These are phyloP conservation scores for Avena atlantica DNA, from an alignment of 176 grass and related monocot genomes.

Conservation along the genomic window DNA sequence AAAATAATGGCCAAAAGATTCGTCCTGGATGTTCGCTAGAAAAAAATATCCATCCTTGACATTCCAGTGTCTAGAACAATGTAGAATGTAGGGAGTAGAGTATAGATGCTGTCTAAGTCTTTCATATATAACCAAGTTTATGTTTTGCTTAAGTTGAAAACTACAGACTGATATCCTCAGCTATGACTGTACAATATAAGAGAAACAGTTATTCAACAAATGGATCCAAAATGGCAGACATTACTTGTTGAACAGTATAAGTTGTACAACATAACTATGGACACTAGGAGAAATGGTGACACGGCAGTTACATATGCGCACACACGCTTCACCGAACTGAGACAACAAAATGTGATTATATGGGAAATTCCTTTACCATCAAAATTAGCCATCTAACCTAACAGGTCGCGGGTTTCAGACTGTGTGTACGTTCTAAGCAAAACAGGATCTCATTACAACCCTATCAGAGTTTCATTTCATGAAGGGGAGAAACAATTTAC, in stretches of 20 bases:
- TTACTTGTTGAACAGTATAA: slow-evolving; percentile 11
- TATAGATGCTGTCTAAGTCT: neutral
- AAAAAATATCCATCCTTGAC: neutral
- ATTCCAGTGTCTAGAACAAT: neutral
- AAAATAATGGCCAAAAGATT: neutral
- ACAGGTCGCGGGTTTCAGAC: neutral
- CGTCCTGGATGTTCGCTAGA: neutral
- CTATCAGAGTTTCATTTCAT: neutral
- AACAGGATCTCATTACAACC: neutral
- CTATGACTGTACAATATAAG: neutral
- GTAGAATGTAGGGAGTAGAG: neutral
- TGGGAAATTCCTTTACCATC: neutral
- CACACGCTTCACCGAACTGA: neutral
- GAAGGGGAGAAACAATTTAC: slow-evolving; percentile 40
- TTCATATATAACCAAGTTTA: slow-evolving; percentile 5
- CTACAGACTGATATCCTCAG: neutral
- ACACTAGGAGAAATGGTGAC: neutral
- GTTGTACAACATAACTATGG: neutral
- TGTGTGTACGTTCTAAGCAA: neutral
- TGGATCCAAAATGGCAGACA: neutral
- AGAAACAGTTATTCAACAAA: neutral
- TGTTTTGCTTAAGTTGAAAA: neutral
- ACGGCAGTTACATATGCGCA: neutral
- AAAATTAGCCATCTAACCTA: neutral
- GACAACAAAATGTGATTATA: neutral